A percentile compares a stretch with the other conserved stretches of the same genome.
Evolutionary conservation across 2,329 filamentous ascomycete species (phyloP).

Genomic region (Sporothrix variecibatus): DNA sequence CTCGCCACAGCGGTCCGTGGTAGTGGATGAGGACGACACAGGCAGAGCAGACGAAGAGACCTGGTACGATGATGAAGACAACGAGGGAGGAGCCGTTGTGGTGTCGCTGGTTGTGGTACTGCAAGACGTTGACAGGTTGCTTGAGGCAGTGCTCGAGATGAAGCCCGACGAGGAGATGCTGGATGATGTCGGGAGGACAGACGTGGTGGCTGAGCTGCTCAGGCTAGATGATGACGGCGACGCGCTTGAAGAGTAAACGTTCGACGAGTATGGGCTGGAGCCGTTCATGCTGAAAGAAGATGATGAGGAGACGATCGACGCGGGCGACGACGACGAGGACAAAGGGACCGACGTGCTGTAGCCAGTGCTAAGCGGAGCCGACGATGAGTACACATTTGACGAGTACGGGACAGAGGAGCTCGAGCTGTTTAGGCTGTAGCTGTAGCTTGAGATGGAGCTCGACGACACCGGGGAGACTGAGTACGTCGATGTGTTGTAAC

Average conservation of each 20-base stretch:
- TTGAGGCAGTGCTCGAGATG: not conserved
- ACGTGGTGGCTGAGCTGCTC: not conserved
- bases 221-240: not conserved
- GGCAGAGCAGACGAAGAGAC: not conserved
- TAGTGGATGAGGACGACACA: not conserved
- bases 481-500: not conserved
- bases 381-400: constrained; percentile 1
- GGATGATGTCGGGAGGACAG: not conserved
- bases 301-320: not conserved
- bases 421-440: not conserved
- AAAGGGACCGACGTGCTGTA: not conserved
- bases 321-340: not conserved
- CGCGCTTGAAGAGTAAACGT: not conserved
- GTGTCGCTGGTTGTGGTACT: not conserved
- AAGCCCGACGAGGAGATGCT: not conserved
- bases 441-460: constrained; percentile 5
- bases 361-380: not conserved
- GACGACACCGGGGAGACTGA: not conserved
- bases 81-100: not conserved
- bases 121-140: not conserved
- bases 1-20: constrained; percentile 5
- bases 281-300: not conserved
- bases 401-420: not conserved
- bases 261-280: constrained; percentile 4
- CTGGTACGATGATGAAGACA: not conserved